Evolutionary conservation across 129 eudicot species (phyloP), one percentile per base, ranked within the genome.

Genomic region (Centrapalus pauciflorus): DNA sequence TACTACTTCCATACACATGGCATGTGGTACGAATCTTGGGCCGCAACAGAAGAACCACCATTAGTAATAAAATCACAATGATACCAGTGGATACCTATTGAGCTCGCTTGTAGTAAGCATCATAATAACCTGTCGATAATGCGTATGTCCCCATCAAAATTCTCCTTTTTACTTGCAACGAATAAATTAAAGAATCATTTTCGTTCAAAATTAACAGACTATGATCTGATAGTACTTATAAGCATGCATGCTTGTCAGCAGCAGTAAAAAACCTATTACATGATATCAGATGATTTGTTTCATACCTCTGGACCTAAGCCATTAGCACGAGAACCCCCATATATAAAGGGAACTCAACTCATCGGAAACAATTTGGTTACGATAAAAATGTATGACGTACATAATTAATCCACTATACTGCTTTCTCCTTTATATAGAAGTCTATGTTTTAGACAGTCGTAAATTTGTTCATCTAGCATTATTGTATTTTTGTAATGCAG

Each of bases 81-180:
- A 19, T 59, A 87, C 90, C 95, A 84, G 95, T 61, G 48, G 4
- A 28, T 62, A 89, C 97, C 99, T 94, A 97, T 54, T 94, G 99
- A 9, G 99, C 99, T 67, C 97, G 97, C 76, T 94, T 94, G 85
- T 94, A 94, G 76, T 84, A 94, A 43, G 97, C 99, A 82, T 94
- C 99, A 66, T 94, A 94, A 77, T 94, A 94, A 74, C 99, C 99
- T n/a, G 99, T 97, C 25, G 99, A 94, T 60, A 94, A 95, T 27
- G 99, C 99, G 79, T 94, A 94, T 70, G 99, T 94, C 74, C 99
- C 99, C 99, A 89, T 94, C 64, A 94, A 75, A 54, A 94, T 89
- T 77, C 99, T 86, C 77, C 85, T 86, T 71, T 94, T 94, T n/a
- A 94, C 99, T 96, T 94, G 82, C 29, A 80, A 74, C 25, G 40